Base-by-base conservation (phyloP, 2,329 filamentous ascomycete species). In the Akanthomyces uredinophilus region DNA sequence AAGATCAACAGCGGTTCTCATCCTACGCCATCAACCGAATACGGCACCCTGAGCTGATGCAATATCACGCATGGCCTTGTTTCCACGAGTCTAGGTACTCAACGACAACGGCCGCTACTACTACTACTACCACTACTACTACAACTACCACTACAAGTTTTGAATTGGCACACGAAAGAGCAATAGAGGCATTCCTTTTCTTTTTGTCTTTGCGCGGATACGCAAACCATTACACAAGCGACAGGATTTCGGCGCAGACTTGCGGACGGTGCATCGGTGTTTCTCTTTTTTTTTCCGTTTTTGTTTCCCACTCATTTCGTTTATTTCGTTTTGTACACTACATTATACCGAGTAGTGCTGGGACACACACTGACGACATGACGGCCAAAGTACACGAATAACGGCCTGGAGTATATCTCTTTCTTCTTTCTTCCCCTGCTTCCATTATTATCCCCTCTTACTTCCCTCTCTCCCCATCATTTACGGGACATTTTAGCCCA, bases 11-110 rank as follows among this genome's bases (percentile, higher is more conserved):
- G 60, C 41, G 50, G 56, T 46, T 58, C 62, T 32, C 69, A 69
- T 16, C 65, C 65, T 20, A 61, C 53, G 16, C 53, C 65, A 1
- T 62, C 65, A 24, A 55, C 67, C 5, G 71, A 74, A 41, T 67
- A 70, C 14, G 56, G 64, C 5, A 65, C 71, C 62, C 64, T 8
- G 27, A 60, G 58, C 58, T 60, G 39, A 60, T 39, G 65, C 24
- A 16, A 5, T 8, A 18, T 22, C 11, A 27, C 46, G 39, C 11
- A 27, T 32, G 39, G 27, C n/a, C 55, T 66, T 58, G n/a, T 5
- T 5, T 29, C 18, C 6, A 58, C 27, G 56, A 32, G 20, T 20
- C 20, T 24, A n/a, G n/a, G n/a, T n/a, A 29, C 35, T 10, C 37
- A 13, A 50, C 44, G 22, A 39, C 44, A 37, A 20, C 43, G 11